phyloP scores from a whole-genome alignment of 108 stramenopile species.

The Skeletonema tropicum region DNA sequence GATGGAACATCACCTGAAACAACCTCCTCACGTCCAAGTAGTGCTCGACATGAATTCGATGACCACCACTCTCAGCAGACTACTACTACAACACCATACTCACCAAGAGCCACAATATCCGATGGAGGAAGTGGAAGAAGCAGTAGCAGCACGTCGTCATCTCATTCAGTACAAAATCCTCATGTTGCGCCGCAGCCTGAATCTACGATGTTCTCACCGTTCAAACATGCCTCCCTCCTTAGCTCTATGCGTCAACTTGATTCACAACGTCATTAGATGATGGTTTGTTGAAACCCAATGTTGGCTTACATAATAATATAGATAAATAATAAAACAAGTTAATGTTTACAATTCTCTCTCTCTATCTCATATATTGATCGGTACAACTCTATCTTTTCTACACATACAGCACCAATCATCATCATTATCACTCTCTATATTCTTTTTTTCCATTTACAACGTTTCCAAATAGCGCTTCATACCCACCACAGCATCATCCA shows the following conservation, averaged over 20 bases:
- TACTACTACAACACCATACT: neutral
- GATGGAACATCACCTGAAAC: neutral
- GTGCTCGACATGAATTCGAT: neutral
- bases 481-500: conserved; percentile 39
- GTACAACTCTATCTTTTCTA: neutral
- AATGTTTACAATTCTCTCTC: neutral
- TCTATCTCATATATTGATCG: neutral
- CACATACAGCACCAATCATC: neutral
- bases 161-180: conserved; percentile 1
- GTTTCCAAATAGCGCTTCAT: conserved; percentile 46
- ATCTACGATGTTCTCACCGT: neutral
- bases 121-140: conserved; percentile 1
- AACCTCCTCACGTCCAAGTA: neutral
- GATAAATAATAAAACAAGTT: conserved; percentile 8
- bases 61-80: neutral
- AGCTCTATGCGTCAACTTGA: conserved; percentile 9
- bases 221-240: neutral
- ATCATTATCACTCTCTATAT: neutral
- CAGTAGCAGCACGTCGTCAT: neutral
- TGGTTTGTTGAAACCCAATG: neutral
- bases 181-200: neutral
- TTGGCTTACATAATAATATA: neutral
- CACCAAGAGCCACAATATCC: neutral
- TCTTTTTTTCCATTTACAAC: neutral
- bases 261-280: conserved; percentile 8